Base-by-base conservation (phyloP, 2,329 filamentous ascomycete species). In the Fusarium algeriense region DNA sequence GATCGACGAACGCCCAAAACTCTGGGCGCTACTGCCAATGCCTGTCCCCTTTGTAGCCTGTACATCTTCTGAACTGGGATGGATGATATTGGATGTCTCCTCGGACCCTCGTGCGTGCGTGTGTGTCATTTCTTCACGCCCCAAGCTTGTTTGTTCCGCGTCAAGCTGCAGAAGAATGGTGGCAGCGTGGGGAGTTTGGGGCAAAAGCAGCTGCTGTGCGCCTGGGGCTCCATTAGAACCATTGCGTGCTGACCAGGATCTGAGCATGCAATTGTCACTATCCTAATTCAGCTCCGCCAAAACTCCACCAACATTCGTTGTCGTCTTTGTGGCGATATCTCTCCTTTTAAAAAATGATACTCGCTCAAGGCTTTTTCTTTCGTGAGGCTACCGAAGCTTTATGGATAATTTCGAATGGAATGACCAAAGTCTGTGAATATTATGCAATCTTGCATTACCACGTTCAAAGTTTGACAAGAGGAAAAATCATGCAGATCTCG, bases 181-280 rank as follows among this genome's bases (percentile, higher is more conserved):
- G 48, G 20, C 30, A 53, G 67, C 67, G 72, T 73, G 72, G 72
- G 70, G 65, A 69, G 62, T 35, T 57, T 52, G 62, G 38, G 63
- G 63, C 50, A 65, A 64, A 64, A 52, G 54, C 30, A 30, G 30
- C 30, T 30, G 30, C 37, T 67, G 45, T 58, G 41, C 17, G 28
- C 15, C 23, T n/a, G 30, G 45, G 45, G 49, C 37, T 54, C 62
- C 64, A 50, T 67, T 63, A 67, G 56, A 64, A 41, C 46, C 48
- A 64, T 77, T 77, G 75, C 75, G 75, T 77, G 75, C 75, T 77
- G 75, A 70, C 75, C 59, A 71, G 75, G 75, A 75, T 77, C 41
- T 63, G 57, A 76, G 72, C 73, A 76, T 76, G 75, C 50, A 67
- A 76, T 76, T 60, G 64, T 75, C 46, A 23, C 71, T 62, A 62